These are phyloP conservation scores for Astragalus membranaceus DNA, from an alignment of 306 rosid genomes.

Conservation along the genomic window DNA sequence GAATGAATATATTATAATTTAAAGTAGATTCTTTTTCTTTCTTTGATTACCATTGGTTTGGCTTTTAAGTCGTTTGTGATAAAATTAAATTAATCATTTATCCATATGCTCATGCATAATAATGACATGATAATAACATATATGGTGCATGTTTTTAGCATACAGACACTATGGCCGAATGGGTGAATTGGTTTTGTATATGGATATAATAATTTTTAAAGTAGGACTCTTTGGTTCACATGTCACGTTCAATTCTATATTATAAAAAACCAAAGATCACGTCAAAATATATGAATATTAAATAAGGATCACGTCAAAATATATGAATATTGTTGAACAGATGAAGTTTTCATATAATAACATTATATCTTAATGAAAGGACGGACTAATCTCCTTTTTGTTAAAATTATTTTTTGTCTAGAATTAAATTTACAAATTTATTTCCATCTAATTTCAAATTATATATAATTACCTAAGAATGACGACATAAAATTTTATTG, in stretches of 20 bases:
- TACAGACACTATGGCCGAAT: not conserved
- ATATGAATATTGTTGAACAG: not conserved
- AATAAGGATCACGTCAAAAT: no score
- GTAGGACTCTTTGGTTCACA: not conserved
- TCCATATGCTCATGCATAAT: not conserved
- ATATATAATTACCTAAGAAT: no score
- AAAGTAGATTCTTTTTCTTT: conserved; percentile 18
- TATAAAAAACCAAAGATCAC: no score
- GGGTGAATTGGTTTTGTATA: not conserved
- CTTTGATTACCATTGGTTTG: not conserved
- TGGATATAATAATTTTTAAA: not conserved
- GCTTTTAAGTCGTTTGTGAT: conserved; percentile 7
- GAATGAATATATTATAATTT: not conserved
- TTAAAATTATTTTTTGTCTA: not conserved
- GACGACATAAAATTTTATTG: no score
- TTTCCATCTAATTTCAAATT: not conserved
- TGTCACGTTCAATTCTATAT: not conserved
- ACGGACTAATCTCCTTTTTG: no score
- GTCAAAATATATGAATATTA: no score
- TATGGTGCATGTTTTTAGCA: not conserved
- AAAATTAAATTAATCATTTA: conserved; percentile 7
- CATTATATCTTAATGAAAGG: not conserved
- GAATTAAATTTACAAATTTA: not conserved
- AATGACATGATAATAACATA: not conserved
- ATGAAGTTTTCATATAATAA: not conserved